These are phyloP conservation scores for Leersia perrieri DNA, from an alignment of 176 grass and related monocot species.

Conservation along the genomic window DNA sequence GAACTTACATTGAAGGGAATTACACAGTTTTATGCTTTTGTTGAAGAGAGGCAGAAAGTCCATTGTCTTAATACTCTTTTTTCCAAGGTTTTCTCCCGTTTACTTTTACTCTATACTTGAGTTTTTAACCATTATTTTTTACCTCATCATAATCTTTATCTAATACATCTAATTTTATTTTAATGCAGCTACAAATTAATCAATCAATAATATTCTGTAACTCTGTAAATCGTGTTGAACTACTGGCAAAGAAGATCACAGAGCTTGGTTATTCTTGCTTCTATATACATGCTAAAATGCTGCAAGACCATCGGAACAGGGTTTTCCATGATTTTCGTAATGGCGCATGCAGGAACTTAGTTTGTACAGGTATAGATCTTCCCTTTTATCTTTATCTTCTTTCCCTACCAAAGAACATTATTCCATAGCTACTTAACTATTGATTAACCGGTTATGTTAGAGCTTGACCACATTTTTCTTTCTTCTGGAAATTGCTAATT, in stretches of 20 bases:
- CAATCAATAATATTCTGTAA: slow-evolving; percentile 98
- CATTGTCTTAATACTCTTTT: slow-evolving; percentile 95
- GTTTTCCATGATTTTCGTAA: slow-evolving; percentile 98
- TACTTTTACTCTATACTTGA: slow-evolving; percentile 13
- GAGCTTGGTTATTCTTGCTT: slow-evolving; percentile 95
- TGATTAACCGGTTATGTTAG: not conserved
- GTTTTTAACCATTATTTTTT: not conserved
- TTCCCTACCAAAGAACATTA: not conserved
- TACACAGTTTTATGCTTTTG: slow-evolving; percentile 89
- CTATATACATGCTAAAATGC: slow-evolving; percentile 98
- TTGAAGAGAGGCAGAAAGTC: slow-evolving; percentile 95
- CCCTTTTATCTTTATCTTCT: not conserved
- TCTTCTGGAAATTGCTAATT: not conserved
- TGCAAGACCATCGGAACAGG: slow-evolving; percentile 92
- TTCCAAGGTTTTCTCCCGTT: slow-evolving; percentile 58
- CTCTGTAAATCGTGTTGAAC: slow-evolving; percentile 92
- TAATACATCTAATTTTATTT: slow-evolving; percentile 24
- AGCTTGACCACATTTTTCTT: not conserved
- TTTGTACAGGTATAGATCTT: slow-evolving; percentile 69
- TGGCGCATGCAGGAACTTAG: slow-evolving; percentile 94
- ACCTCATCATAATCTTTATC: not conserved
- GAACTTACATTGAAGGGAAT: slow-evolving; percentile 95
- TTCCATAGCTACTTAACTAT: slow-evolving; percentile 14
- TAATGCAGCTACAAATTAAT: slow-evolving; percentile 90
- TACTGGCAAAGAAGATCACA: slow-evolving; percentile 94